Conservation (phyloP, 2,329 filamentous ascomycete genomes). For the Drechslerella dactyloides region DNA sequence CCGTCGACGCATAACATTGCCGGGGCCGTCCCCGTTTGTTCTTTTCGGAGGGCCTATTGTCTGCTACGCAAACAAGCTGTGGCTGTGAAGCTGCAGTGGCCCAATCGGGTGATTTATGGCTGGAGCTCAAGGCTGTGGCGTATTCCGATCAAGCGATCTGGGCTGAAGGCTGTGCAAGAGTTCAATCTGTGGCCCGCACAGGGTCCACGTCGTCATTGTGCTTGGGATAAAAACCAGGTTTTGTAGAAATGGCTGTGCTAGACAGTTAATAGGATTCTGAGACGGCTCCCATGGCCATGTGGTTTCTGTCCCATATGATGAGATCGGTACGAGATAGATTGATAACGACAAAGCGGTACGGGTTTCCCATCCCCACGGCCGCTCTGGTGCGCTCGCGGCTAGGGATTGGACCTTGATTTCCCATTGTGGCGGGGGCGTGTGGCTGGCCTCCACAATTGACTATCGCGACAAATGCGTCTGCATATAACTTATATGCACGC, state of each 20-base stretch:
- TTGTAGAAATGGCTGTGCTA: too few relatives aligned
- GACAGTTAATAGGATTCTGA: not conserved
- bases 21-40: not conserved
- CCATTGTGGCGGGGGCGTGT: not conserved
- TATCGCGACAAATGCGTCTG: not conserved
- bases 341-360: too few relatives aligned
- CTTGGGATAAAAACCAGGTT: not conserved
- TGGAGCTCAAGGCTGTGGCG: slow-evolving; percentile 32
- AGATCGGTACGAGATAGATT: too few relatives aligned
- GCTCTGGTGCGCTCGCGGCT: too few relatives aligned
- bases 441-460: not conserved
- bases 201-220: not conserved
- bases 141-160: slow-evolving; percentile 23
- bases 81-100: slow-evolving; percentile 21
- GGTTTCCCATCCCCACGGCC: too few relatives aligned
- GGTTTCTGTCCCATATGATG: not conserved
- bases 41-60: not conserved
- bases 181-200: not conserved
- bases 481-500: slow-evolving; percentile 7
- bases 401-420: too few relatives aligned
- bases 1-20: not conserved
- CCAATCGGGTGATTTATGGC: slow-evolving; percentile 16
- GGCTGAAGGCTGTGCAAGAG: slow-evolving; percentile 31
- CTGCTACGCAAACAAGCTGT: slow-evolving; percentile 3
- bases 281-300: not conserved